Conservation (phyloP, 352 stramenopile species). For the Discostella stelligera region DNA sequence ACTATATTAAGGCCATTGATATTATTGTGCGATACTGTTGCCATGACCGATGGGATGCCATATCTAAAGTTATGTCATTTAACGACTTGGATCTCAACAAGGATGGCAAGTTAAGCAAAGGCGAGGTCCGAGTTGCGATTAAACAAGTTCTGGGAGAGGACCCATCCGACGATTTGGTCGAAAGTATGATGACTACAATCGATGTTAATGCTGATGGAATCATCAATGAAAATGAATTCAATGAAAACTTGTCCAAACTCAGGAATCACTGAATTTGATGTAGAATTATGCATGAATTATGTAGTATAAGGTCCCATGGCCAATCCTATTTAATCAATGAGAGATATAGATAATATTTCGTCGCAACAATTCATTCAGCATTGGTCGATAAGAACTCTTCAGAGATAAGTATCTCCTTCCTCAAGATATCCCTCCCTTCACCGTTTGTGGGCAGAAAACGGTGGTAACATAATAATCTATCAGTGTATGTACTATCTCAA, state of each 20-base stretch:
- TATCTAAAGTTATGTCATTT: constrained; percentile 48
- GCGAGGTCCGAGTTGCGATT: constrained; percentile 63
- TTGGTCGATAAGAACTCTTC: no score
- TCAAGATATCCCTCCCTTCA: no score
- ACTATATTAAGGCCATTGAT: constrained; percentile 70
- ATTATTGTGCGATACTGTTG: constrained; percentile 65
- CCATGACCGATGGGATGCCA: constrained; percentile 60
- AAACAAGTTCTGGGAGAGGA: constrained; percentile 53
- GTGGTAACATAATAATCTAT: no score
- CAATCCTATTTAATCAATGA: no score
- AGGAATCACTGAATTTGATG: constrained; percentile 8
- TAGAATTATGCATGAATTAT: not conserved
- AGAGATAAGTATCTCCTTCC: no score
- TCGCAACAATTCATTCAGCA: no score
- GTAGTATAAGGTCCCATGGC: not conserved
- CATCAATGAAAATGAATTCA: constrained; percentile 72
- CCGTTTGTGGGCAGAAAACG: no score
- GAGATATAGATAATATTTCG: no score
- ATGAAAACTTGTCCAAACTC: constrained; percentile 55
- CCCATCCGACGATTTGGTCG: constrained; percentile 58
- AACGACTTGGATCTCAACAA: constrained; percentile 65
- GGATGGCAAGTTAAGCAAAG: constrained; percentile 58
- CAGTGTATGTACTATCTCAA: no score
- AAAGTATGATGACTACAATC: constrained; percentile 71
- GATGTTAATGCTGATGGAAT: constrained; percentile 68